Evolutionary conservation across 2,329 filamentous ascomycete genomes (phyloP).

Genomic region (Epichloe hybrida): DNA sequence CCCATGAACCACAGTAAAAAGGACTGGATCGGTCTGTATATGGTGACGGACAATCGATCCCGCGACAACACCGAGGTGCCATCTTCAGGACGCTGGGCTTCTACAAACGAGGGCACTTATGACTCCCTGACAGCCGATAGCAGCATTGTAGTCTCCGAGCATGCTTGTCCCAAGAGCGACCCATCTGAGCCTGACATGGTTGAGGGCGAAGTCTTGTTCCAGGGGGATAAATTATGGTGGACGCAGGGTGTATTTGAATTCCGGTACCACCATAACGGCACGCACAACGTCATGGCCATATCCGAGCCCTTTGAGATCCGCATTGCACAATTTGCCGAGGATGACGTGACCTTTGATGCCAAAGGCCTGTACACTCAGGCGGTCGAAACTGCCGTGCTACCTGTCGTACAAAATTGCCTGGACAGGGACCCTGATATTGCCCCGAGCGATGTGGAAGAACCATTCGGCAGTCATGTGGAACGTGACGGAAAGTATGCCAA

Average conservation of each 20-base stretch:
- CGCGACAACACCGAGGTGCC: constrained; percentile 72
- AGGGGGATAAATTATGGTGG: constrained; percentile 97
- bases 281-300: constrained; percentile 86
- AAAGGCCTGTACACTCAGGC: constrained; percentile 51
- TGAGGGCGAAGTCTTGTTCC: constrained; percentile 72
- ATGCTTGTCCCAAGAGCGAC: constrained; percentile 37
- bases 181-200: constrained; percentile 45
- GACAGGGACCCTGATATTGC: constrained; percentile 87
- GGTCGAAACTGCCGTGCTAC: constrained; percentile 65
- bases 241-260: constrained; percentile 93
- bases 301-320: constrained; percentile 87
- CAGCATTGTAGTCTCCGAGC: constrained; percentile 60
- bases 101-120: constrained; percentile 63
- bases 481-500: constrained; percentile 79
- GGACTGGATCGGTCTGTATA: constrained; percentile 94
- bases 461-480: constrained; percentile 75
- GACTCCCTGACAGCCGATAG: constrained; percentile 62
- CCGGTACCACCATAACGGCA: constrained; percentile 87
- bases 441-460: constrained; percentile 62
- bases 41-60: constrained; percentile 85
- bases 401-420: constrained; percentile 80
- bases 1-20: constrained; percentile 79
- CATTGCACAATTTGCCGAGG: constrained; percentile 66
- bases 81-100: constrained; percentile 80
- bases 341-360: constrained; percentile 49